Base-by-base conservation (phyloP, 306 rosid species). In the Dicorynia guianensis region DNA sequence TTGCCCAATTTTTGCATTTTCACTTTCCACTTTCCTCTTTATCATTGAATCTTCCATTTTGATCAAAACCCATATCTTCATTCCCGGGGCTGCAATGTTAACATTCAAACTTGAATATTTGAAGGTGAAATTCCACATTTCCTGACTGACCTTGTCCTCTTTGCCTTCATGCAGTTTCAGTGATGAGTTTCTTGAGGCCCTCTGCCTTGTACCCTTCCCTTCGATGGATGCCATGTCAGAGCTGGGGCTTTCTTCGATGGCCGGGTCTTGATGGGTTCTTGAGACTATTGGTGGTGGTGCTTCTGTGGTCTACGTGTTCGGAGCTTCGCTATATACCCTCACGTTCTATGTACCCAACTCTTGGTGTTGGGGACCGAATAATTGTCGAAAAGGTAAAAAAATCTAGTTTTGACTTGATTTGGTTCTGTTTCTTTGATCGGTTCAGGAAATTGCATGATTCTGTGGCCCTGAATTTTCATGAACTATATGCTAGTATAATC, bases 291-390 rank as follows among this genome's bases (percentile, higher is more conserved):
- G 95, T 92, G 52, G 14, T 90, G 61, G 49, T 82, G 43, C 93
- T 94, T 66, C 83, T 91, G 19, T 92, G 97, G 97, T 85, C 93
- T 15, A 87, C 63, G 63, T 81, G 81, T 46, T 88, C 91, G 0
- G 95, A 94, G 75, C 85, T 94, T 61, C 89, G 89, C 10, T 86
- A 13, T 83, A 94, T 94, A 54, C 91, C 96, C 4, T 94, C 98
- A 0, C 78, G 89, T 59, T 94, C 98, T 8, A 94, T 94, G 98
- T 85, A 66, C 78, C 97, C 97, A 1, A 91, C 98, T 60, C 93
- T 94, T 60, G 85, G 85, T 39, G 88, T 87, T 46, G 97, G 88
- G 13, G 97, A 94, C 76, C 94, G 97, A 43, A 74, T 94, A 52
- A 36, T 94, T 14, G 82, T 94, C 15, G 93, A 91, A 83, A 94